These are phyloP conservation scores for Arachis monticola DNA, from an alignment of 331 rosid genomes.

Conservation along the genomic window DNA sequence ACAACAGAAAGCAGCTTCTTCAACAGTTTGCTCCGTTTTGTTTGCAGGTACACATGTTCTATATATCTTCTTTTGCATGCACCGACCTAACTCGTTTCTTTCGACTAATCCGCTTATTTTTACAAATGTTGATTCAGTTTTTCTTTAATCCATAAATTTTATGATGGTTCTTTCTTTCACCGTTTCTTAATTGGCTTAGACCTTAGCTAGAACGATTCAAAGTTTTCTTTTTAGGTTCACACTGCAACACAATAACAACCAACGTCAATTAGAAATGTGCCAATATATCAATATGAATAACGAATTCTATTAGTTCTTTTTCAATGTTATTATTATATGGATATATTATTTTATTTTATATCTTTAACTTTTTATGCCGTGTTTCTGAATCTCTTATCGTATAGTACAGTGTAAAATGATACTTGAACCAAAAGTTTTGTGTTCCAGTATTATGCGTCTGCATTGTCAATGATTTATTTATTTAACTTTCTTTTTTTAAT, in stretches of 20 bases:
- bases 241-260: background rate
- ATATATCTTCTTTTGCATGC: no score
- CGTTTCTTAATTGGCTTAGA: background rate
- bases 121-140: background rate
- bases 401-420: background rate
- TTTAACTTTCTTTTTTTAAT: background rate
- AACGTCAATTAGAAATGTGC: no score
- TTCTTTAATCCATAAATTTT: background rate
- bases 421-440: background rate
- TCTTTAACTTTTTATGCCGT: constrained; percentile 8
- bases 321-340: background rate
- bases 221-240: background rate
- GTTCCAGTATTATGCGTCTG: background rate
- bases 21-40: no score
- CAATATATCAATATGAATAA: background rate
- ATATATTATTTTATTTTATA: background rate
- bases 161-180: background rate
- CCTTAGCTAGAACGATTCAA: no score
- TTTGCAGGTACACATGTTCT: no score
- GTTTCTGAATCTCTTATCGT: constrained; percentile 14
- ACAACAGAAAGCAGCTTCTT: no score
- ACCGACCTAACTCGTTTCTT: no score
- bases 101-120: no score
- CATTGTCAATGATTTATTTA: background rate
- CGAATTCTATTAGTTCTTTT: no score